Evolutionary conservation across 306 rosid genomes (phyloP).

Genomic region (Pueraria montana): DNA sequence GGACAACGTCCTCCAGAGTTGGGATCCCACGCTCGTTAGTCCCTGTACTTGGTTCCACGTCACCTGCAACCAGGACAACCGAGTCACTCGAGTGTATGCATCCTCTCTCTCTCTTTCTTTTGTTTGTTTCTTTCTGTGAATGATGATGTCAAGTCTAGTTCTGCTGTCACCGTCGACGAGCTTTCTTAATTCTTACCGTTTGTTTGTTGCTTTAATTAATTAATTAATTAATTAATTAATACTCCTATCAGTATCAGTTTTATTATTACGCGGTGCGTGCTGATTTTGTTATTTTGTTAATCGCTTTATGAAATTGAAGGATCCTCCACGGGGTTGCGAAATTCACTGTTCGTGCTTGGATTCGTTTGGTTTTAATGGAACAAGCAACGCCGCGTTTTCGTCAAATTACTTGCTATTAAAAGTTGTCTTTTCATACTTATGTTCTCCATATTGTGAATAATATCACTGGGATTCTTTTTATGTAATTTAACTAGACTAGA

Average conservation of each 20-base stretch:
- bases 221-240: too few relatives aligned
- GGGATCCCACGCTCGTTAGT: constrained; percentile 97
- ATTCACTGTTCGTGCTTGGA: too few relatives aligned
- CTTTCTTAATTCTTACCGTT: not conserved
- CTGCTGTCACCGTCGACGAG: too few relatives aligned
- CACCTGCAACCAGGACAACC: constrained; percentile 91
- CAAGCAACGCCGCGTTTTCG: not conserved
- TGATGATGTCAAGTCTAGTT: too few relatives aligned
- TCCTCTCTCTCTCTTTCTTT: constrained; percentile 3
- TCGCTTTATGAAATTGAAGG: not conserved
- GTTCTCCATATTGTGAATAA: too few relatives aligned
- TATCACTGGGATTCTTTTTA: too few relatives aligned
- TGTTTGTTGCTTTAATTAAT: not conserved
- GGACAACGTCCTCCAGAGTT: constrained; percentile 89
- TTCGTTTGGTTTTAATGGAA: not conserved
- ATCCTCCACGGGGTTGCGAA: not conserved
- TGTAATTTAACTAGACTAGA: too few relatives aligned
- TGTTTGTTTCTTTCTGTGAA: not conserved
- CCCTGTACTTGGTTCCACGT: constrained; percentile 99
- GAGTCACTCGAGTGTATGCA: constrained; percentile 90
- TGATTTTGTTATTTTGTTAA: not conserved
- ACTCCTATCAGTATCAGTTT: too few relatives aligned
- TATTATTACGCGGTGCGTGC: too few relatives aligned
- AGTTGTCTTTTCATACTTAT: too few relatives aligned
- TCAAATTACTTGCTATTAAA: not conserved